Evolutionary conservation across 2,329 filamentous ascomycete species (phyloP), one percentile per base, ranked within the genome.

Genomic region (Ophiostoma piceae): DNA sequence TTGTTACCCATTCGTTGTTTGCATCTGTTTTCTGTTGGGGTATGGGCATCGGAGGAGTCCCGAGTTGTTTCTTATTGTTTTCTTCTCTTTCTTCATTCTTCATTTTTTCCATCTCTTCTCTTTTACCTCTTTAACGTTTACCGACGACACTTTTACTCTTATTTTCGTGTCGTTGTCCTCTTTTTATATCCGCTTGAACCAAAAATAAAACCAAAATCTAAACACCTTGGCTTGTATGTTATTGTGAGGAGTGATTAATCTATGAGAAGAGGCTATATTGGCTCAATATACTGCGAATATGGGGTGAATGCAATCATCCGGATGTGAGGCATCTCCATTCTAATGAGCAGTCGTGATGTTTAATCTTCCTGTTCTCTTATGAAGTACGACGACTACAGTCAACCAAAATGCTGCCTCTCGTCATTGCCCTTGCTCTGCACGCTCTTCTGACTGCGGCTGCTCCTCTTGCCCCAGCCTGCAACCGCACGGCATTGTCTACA

Each of bases 1-100:
- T 47, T 64, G 32, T 69, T 66, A 54, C 26, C 35, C 16, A 54
- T 69, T 37, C 37, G n/a, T 37, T 67, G 19, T 39, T 29, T 57
- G 51, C 22, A 57, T 41, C 39, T 66, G 35, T 22, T 43, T 66
- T 66, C 11, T 41, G 35, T 29, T 39, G 32, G 29, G 60, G 60
- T 19, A 22, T 39, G 60, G 32, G 32, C 32, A 37, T 35, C 60
- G 32, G 32, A 65, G 60, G 60, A 62, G 39, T n/a, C 7, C 9
- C 39, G 43, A 39, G n/a, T 4, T 39, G 29, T 39, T 66, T 19
- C 29, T 47, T 29, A 12, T 9, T 60, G n/a, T 43, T 60, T 26
- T 35, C 26, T 29, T 29, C 26, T 68, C 16, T 29, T 60, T 29
- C 19, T 39, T 26, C 51, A 11, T 57, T 67, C 35, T n/a, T 4